Conservation (phyloP, 164 flowering plant species). For the Brasenia schreberi region DNA sequence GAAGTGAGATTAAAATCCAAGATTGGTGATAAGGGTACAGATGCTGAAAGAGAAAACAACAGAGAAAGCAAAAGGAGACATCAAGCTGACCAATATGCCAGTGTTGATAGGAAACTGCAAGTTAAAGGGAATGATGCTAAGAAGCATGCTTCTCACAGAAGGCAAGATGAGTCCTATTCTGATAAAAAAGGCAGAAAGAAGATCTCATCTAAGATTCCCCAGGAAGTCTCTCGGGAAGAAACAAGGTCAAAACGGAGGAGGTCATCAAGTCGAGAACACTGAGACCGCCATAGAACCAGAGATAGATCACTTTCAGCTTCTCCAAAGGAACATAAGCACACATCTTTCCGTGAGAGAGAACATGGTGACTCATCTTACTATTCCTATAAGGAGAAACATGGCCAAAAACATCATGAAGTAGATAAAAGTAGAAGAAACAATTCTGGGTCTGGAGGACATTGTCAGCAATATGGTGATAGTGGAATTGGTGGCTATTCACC, state of each 20-base stretch:
- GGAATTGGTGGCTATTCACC: constrained; percentile 98
- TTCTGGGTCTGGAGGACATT: constrained; percentile 25
- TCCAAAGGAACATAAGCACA: constrained; percentile 36
- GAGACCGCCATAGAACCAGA: constrained; percentile 16
- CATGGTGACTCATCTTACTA: constrained; percentile 27
- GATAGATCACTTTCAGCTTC: constrained; percentile 39
- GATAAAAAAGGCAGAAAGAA: constrained; percentile 33
- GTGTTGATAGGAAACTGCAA: constrained; percentile 21
- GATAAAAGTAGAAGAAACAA: constrained; percentile 44
- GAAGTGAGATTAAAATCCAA: constrained; percentile 19
- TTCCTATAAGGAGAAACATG: constrained; percentile 27
- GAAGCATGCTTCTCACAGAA: constrained; percentile 23
- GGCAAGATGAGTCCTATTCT: constrained; percentile 17
- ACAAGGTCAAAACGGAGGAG: constrained; percentile 45
- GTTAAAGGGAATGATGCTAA: constrained; percentile 13
- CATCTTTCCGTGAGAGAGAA: constrained; percentile 22
- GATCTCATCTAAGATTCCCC: constrained; percentile 12
- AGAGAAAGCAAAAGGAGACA: constrained; percentile 41
- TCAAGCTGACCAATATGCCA: constrained; percentile 20
- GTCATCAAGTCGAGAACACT: constrained; percentile 61
- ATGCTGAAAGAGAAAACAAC: constrained; percentile 19
- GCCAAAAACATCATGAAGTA: constrained; percentile 31
- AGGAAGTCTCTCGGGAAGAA: constrained; percentile 17
- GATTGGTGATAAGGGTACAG: constrained; percentile 21
- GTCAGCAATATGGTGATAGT: constrained; percentile 41